phyloP scores from a whole-genome alignment of 306 rosid genomes.

The Gynostemma pentaphyllum region DNA sequence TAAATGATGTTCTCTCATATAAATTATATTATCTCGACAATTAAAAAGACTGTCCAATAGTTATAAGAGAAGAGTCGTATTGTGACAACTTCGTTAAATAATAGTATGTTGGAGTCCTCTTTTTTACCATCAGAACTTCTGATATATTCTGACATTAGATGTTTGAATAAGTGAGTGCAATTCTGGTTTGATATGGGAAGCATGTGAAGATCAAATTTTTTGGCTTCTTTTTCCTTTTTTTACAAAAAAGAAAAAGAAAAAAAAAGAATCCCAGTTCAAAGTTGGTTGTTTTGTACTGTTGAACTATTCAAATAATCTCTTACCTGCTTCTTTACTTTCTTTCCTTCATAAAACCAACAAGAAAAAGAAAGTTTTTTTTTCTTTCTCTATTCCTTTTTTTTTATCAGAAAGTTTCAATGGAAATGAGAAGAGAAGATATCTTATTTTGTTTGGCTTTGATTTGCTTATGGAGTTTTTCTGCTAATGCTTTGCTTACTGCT shows the following conservation, averaged over 20 bases:
- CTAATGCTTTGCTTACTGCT: conserved; percentile 45
- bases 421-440: conserved; percentile 14
- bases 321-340: conserved; percentile 21
- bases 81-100: no score
- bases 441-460: conserved; percentile 28
- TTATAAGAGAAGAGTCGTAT: no score
- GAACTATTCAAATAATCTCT: conserved; percentile 21
- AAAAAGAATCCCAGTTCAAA: conserved; percentile 23
- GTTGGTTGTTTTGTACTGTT: conserved; percentile 24
- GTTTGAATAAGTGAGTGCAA: conserved; percentile 3
- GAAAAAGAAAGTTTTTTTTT: conserved; percentile 13
- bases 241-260: neutral
- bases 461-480: conserved; percentile 38
- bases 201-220: neutral
- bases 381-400: conserved; percentile 1
- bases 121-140: conserved; percentile 4
- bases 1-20: no score
- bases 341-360: neutral
- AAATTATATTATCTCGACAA: no score
- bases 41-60: no score
- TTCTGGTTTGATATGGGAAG: neutral
- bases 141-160: neutral
- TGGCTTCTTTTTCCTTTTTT: neutral
- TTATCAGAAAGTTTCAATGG: conserved; percentile 31
- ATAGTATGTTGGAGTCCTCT: conserved; percentile 38